Evolutionary conservation across 2,329 filamentous ascomycete genomes (phyloP).

Genomic region (Cladosporium sp.): DNA sequence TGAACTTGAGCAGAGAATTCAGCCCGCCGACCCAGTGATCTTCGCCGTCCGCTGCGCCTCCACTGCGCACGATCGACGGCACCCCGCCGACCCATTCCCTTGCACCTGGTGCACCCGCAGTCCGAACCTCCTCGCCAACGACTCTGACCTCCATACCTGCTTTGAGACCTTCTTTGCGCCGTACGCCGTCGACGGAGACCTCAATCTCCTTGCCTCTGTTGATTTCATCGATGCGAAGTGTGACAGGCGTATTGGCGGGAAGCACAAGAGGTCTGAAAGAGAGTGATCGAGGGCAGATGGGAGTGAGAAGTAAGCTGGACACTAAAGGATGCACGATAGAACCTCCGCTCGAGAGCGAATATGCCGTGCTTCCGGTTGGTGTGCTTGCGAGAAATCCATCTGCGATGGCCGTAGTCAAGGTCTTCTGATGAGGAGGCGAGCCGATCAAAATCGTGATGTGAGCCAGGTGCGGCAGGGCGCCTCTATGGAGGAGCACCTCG

Average conservation of each 20-base stretch:
- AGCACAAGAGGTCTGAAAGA: conserved; percentile 89
- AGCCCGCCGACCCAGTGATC: conserved; percentile 96
- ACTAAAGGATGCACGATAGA: conserved; percentile 93
- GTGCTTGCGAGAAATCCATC: conserved; percentile 94
- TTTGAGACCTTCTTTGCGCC: conserved; percentile 37
- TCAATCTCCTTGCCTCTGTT: conserved; percentile 45
- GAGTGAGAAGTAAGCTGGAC: conserved; percentile 79
- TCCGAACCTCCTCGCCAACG: conserved; percentile 73
- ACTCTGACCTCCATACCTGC: conserved; percentile 68
- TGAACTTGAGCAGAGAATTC: conserved; percentile 92
- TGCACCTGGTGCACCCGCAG: conserved; percentile 22
- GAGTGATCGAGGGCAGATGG: conserved; percentile 86
- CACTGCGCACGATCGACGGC: conserved; percentile 73
- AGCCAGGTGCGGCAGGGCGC: conserved; percentile 80
- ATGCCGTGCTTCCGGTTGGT: conserved; percentile 90
- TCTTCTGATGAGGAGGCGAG: conserved; percentile 51
- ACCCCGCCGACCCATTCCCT: conserved; percentile 68
- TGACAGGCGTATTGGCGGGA: conserved; percentile 77
- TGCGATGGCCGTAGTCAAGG: conserved; percentile 87
- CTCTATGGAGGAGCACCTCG: conserved; percentile 88
- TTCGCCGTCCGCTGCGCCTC: conserved; percentile 51
- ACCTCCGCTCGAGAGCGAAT: conserved; percentile 86
- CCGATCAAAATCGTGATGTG: conserved; percentile 89
- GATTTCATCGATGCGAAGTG: conserved; percentile 66
- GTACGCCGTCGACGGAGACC: conserved; percentile 44